phyloP scores from a whole-genome alignment of 2,329 filamentous ascomycete genomes.

The Sclerotinia trifoliorum region DNA sequence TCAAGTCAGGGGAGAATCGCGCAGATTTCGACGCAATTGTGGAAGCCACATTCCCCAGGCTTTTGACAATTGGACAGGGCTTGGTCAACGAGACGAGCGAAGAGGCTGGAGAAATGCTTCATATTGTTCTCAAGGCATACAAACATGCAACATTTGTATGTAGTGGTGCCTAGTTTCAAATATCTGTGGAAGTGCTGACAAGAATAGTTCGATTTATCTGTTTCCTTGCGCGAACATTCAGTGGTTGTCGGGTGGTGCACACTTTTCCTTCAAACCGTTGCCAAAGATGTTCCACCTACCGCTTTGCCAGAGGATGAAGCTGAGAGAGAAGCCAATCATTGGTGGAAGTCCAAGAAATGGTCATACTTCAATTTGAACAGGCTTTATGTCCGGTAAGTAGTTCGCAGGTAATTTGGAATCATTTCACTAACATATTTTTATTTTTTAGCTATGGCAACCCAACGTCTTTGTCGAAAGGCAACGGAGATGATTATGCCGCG shows the following conservation, averaged over 20 bases:
- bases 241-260: constrained; percentile 95
- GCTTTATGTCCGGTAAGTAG: constrained; percentile 78
- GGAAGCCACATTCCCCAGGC: constrained; percentile 81
- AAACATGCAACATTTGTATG: constrained; percentile 96
- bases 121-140: constrained; percentile 92
- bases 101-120: constrained; percentile 95
- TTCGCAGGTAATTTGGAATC: neutral
- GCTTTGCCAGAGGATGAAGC: constrained; percentile 76
- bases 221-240: constrained; percentile 73
- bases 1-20: constrained; percentile 78
- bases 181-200: constrained; percentile 38
- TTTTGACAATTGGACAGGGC: constrained; percentile 83
- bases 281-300: constrained; percentile 75
- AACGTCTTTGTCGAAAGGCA: constrained; percentile 67
- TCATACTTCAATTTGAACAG: constrained; percentile 96
- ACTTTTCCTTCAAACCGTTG: constrained; percentile 85
- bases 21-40: constrained; percentile 93
- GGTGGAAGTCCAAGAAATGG: constrained; percentile 99
- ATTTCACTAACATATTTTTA: constrained; percentile 25
- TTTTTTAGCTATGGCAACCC: constrained; percentile 80
- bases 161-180: constrained; percentile 33
- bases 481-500: constrained; percentile 71
- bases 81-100: constrained; percentile 87
- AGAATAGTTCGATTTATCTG: constrained; percentile 77
- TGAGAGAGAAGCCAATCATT: constrained; percentile 90